phyloP scores from a whole-genome alignment of 495 filamentous ascomycete genomes.

The Coniosporium apollinis region DNA sequence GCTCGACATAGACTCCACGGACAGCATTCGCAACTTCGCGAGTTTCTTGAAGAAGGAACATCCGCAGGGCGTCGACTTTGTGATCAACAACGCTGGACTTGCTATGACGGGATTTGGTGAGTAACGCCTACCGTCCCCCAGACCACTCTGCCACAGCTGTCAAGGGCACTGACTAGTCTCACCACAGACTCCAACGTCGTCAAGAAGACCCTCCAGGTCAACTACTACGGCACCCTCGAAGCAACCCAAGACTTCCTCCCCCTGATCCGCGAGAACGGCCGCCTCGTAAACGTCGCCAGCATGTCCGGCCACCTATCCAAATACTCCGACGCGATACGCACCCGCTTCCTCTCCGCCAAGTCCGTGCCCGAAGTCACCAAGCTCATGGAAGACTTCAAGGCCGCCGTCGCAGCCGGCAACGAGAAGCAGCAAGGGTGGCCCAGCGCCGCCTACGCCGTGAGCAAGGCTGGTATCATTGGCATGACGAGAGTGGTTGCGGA shows the following conservation, averaged over 20 bases:
- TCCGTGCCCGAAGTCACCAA: conserved; percentile 22
- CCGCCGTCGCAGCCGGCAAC: conserved; percentile 22
- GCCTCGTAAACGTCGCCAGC: conserved; percentile 32
- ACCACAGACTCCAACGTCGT: conserved; percentile 29
- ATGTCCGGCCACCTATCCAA: conserved; percentile 25
- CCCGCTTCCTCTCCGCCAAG: conserved; percentile 20
- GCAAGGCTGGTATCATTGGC: conserved; percentile 30
- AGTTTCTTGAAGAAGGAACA: conserved; percentile 27
- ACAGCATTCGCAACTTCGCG: conserved; percentile 25
- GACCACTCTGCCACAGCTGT: neutral
- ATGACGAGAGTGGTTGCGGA: conserved; percentile 26
- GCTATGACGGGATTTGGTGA: conserved; percentile 22
- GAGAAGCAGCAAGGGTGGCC: conserved; percentile 30
- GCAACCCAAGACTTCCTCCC: conserved; percentile 27
- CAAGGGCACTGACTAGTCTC: neutral
- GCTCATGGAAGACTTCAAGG: conserved; percentile 28
- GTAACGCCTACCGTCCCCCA: neutral
- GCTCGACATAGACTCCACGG: conserved; percentile 27
- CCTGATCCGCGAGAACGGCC: conserved; percentile 23
- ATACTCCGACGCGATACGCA: conserved; percentile 22
- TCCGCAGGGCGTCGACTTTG: conserved; percentile 30
- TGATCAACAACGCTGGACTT: conserved; percentile 34
- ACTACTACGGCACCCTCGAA: conserved; percentile 33
- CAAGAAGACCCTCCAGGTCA: conserved; percentile 26
- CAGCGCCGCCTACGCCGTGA: conserved; percentile 29